These are phyloP conservation scores for Reutealis trisperma DNA, from an alignment of 345 rosid genomes.

Conservation along the genomic window DNA sequence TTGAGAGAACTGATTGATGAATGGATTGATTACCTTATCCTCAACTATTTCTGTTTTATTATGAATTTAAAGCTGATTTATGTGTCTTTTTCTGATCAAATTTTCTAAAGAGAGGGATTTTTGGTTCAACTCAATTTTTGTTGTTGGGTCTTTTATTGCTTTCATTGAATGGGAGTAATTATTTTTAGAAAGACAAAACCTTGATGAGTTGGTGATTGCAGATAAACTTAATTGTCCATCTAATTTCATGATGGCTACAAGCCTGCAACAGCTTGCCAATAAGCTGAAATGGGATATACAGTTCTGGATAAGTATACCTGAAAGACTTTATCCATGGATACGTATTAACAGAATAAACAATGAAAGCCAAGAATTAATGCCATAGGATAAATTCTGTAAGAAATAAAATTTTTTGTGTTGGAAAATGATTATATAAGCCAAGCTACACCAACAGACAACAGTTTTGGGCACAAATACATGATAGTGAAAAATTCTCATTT, in stretches of 20 bases:
- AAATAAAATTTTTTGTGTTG: background rate
- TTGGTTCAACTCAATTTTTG: background rate
- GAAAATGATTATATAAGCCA: background rate
- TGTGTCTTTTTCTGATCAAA: background rate
- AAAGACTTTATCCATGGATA: background rate
- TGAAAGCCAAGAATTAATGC: background rate
- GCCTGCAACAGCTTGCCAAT: background rate
- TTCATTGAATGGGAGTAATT: background rate
- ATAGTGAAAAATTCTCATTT: background rate
- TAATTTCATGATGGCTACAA: background rate
- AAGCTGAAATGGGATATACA: background rate
- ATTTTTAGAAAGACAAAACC: background rate
- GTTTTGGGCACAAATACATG: background rate
- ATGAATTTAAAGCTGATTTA: background rate
- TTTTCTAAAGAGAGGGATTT: background rate
- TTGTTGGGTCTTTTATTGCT: background rate
- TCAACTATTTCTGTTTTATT: background rate
- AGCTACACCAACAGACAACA: background rate
- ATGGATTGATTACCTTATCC: slow-evolving; percentile 1
- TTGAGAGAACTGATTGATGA: background rate
- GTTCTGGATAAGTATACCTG: background rate
- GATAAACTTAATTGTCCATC: background rate
- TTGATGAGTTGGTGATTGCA: background rate
- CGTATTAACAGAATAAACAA: background rate
- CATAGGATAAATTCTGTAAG: background rate